Evolutionary conservation across 345 rosid genomes (phyloP).

Genomic region (Bruguiera gymnorhiza): DNA sequence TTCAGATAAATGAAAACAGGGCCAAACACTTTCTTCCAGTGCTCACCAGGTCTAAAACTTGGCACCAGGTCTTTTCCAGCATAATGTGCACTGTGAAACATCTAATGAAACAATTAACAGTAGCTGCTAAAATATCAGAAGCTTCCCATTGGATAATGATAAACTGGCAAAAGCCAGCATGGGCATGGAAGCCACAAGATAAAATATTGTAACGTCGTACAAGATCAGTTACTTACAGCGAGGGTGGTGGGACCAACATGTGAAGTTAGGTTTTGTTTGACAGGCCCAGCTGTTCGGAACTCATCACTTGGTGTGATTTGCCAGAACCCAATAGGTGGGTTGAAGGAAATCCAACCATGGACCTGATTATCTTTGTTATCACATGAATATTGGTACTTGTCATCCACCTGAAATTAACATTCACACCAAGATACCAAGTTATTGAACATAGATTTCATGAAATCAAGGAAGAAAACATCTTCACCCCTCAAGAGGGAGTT

Average conservation of each 20-base stretch:
- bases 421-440: no score
- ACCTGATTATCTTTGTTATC: slow-evolving; percentile 20
- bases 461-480: slow-evolving; percentile 5
- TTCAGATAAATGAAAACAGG: slow-evolving; percentile 85
- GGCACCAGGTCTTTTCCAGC: slow-evolving; percentile 79
- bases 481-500: not conserved
- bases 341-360: slow-evolving; percentile 24
- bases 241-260: slow-evolving; percentile 32
- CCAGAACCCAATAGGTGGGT: slow-evolving; percentile 27
- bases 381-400: slow-evolving; percentile 27
- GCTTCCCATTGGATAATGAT: not conserved
- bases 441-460: not conserved
- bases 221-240: slow-evolving; percentile 19
- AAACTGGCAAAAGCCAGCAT: not conserved
- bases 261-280: slow-evolving; percentile 25
- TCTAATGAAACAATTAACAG: slow-evolving; percentile 19
- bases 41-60: slow-evolving; percentile 55
- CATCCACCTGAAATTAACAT: slow-evolving; percentile 18
- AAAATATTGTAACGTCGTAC: not conserved
- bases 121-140: slow-evolving; percentile 9
- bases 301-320: slow-evolving; percentile 30
- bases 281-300: slow-evolving; percentile 27
- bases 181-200: slow-evolving; percentile 5
- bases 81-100: slow-evolving; percentile 82
- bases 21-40: slow-evolving; percentile 94